Evolutionary conservation across 768 basidiomycete species (phyloP), one percentile per base, ranked within the genome.

Genomic region (Lactifluus hygrophoroides): DNA sequence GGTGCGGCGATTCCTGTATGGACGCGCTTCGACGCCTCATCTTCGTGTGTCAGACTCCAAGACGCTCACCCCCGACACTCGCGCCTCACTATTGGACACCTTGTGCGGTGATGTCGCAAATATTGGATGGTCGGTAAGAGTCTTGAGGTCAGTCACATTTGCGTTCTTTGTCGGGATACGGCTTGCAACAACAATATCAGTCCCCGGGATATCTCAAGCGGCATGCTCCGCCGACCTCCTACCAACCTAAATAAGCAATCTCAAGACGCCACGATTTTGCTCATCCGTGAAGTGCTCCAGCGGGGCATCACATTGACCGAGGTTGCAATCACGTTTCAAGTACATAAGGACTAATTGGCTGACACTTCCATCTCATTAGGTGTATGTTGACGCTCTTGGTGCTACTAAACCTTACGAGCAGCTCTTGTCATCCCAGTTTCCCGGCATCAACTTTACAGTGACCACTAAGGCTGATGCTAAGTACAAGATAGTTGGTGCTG

Each of bases 401-500:
- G 85, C 83, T 16, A 88, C 92, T 1, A 80, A 82, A 17, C 85
- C 86, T 46, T 98, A 96, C 72, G 84, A 96, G 73, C 77, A 80
- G 23, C 88, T 90, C 66, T 81, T 99, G 2, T 86, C 88, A 13
- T 77, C 78, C 7, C 67, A 85, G 32, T 99, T 97, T 70, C 90
- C 91, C 0, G 84, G 81, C 7, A 88, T 97, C 62, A 73, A 75
- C 40, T 94, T 99, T 69, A 94, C 90, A 0, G 96, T 99, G 23
- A 80, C 85, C 10, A 82, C 84, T 27, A 97, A 99, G 71, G 96
- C 96, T 16, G 96, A 99, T 68, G 85, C 86, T n/a, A 84, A 90
- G 61, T 99, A 83, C 79, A 96, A 94, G 67, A 94, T 99, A 59
- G 96, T 99, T 58, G 88, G 92, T 21, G 96, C 96, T 6, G 96